Base-by-base conservation (phyloP, 1,284 basidiomycete genomes). In the Peniophora sp. region DNA sequence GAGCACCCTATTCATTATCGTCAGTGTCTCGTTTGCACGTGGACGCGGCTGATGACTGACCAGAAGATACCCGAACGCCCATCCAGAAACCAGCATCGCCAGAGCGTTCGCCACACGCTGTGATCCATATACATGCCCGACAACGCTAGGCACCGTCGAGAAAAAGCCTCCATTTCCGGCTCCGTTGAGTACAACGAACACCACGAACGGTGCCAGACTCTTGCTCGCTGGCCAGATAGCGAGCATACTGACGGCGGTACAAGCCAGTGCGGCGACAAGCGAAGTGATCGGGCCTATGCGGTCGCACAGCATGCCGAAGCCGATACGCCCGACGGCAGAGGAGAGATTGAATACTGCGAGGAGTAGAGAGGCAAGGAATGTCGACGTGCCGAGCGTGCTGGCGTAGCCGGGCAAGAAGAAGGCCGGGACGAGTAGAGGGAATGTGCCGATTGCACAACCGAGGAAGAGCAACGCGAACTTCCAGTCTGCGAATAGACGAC, bases 391-490 rank as follows among this genome's bases (percentile, higher is more conserved):
- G 39, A 68, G 57, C 2, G 67, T 65, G 0, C 54, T 54, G 32
- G 66, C 65, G 51, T 70, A 69, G 6, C 60, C 56, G 2, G 64
- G 67, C 20, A 68, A 64, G 54, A 68, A 68, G 56, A 68, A 68
- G 12, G 67, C 62, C 1, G 68, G 62, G 15, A 69, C 64, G 42
- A 70, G 64, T 18, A 66, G 53, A n/a, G 65, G 68, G 49, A 69
- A 69, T 2, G 64, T 69, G 37, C 60, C 64, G 41, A 68, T 52
- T 12, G 57, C 62, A 24, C 60, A 63, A 3, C 63, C 67, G 15
- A 67, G 22, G 52, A 64, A 67, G 8, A 69, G 57, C 3, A 61
- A 48, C 22, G 65, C 52, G 43, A 69, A 69, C 47, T 65, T 65
- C 5, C 51, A 48, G 54, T 67, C 66, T 48, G 48, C 58, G 56